phyloP scores from a whole-genome alignment of 495 filamentous ascomycete genomes.

The Penicillium lagena region DNA sequence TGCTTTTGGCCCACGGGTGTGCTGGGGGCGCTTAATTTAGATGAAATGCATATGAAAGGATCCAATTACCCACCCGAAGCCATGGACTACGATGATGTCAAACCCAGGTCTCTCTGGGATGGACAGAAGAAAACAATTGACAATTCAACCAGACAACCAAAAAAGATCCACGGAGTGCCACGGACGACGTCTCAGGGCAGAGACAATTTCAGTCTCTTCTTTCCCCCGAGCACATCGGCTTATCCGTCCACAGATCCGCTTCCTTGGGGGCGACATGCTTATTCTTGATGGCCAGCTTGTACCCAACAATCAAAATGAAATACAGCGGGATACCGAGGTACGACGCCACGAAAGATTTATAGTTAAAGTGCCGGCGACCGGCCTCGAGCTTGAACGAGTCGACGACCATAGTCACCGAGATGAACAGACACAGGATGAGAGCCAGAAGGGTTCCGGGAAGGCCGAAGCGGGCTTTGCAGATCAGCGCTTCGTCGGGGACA shows the following conservation, averaged over 20 bases:
- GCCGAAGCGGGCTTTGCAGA: constrained; percentile 69
- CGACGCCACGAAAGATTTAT: constrained; percentile 65
- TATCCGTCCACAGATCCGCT: constrained; percentile 58
- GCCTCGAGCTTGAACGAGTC: constrained; percentile 47
- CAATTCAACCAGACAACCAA: no score
- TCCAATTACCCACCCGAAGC: no score
- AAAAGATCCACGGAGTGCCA: no score
- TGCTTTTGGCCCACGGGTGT: no score
- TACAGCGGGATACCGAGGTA: constrained; percentile 78
- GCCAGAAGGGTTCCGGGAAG: constrained; percentile 58
- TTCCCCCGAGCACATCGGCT: background rate
- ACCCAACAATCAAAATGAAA: constrained; percentile 58
- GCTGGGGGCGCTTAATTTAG: no score
- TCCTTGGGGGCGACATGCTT: constrained; percentile 44
- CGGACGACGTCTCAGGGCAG: no score
- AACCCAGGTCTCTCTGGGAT: no score
- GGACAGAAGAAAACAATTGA: no score
- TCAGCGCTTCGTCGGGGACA: constrained; percentile 53
- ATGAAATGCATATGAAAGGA: no score
- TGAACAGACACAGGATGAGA: constrained; percentile 59
- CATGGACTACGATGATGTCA: no score
- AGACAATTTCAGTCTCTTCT: no score
- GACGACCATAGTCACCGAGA: constrained; percentile 67
- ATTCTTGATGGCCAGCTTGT: constrained; percentile 51
- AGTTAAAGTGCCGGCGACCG: constrained; percentile 42